Percentiles rank a stretch among this genome's conserved stretches.
Conservation (phyloP, 2,329 filamentous ascomycete genomes). For the Stachybotrys elegans region DNA sequence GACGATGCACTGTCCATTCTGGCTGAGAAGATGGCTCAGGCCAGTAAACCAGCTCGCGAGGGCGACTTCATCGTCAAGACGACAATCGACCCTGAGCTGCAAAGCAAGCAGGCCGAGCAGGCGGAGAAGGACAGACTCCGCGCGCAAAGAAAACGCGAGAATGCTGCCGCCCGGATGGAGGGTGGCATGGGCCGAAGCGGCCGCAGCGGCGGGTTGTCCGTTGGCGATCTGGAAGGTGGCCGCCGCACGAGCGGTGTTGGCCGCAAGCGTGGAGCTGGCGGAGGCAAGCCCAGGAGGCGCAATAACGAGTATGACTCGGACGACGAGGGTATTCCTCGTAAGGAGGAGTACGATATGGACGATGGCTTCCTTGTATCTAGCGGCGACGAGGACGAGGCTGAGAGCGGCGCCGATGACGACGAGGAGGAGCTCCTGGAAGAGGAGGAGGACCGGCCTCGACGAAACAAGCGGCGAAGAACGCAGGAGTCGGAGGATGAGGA, state of each 20-base stretch:
- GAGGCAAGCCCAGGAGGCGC: slow-evolving; percentile 47
- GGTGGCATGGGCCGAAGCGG: slow-evolving; percentile 48
- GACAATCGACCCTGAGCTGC: slow-evolving; percentile 69
- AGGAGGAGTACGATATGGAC: slow-evolving; percentile 74
- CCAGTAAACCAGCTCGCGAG: slow-evolving; percentile 50
- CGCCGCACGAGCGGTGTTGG: slow-evolving; percentile 41
- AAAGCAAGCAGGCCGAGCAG: slow-evolving; percentile 67
- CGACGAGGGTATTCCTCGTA: slow-evolving; percentile 57
- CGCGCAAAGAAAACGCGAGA: slow-evolving; percentile 61
- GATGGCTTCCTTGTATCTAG: slow-evolving; percentile 75
- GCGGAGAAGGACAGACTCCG: slow-evolving; percentile 70
- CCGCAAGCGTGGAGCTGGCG: slow-evolving; percentile 49
- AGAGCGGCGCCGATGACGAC: slow-evolving; percentile 57
- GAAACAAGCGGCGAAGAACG: slow-evolving; percentile 46
- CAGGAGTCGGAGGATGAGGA: slow-evolving; percentile 44
- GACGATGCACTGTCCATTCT: slow-evolving; percentile 68
- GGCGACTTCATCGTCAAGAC: slow-evolving; percentile 65
- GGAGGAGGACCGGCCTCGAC: slow-evolving; percentile 41
- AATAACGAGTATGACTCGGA: slow-evolving; percentile 71
- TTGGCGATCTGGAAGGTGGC: slow-evolving; percentile 64
- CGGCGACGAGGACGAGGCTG: slow-evolving; percentile 68
- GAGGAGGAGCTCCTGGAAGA: slow-evolving; percentile 56
- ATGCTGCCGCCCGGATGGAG: slow-evolving; percentile 59
- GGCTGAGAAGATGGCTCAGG: slow-evolving; percentile 61
- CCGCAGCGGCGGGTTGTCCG: slow-evolving; percentile 57